These are phyloP conservation scores for Bolboschoenus planiculmis DNA, from an alignment of 176 grass and related monocot genomes.

Conservation along the genomic window DNA sequence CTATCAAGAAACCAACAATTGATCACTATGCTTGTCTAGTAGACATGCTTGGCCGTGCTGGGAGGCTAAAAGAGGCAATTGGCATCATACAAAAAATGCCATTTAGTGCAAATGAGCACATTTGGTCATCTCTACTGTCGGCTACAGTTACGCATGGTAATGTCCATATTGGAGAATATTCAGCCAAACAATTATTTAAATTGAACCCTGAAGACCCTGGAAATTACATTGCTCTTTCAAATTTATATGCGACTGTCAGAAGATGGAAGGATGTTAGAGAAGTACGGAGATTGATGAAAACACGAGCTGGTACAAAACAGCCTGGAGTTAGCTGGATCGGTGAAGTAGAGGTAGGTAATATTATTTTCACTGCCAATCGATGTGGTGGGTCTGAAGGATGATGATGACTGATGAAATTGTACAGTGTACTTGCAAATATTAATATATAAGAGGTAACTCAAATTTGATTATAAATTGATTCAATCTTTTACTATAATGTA, in stretches of 20 bases:
- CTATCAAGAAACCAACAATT: slow-evolving; percentile 28
- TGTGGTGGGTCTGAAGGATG: neutral
- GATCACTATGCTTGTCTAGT: slow-evolving; percentile 38
- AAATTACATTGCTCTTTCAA: slow-evolving; percentile 32
- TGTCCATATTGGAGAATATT: slow-evolving; percentile 29
- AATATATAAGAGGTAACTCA: neutral
- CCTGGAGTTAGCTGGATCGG: slow-evolving; percentile 31
- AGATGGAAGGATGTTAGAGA: slow-evolving; percentile 25
- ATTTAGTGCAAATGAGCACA: slow-evolving; percentile 28
- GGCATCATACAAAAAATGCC: slow-evolving; percentile 26
- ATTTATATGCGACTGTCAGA: slow-evolving; percentile 30
- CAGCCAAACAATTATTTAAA: slow-evolving; percentile 19
- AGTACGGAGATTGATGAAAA: slow-evolving; percentile 29
- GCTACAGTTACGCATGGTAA: slow-evolving; percentile 22
- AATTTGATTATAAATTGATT: neutral
- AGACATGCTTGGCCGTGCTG: slow-evolving; percentile 32
- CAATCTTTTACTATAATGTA: neutral
- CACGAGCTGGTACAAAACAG: slow-evolving; percentile 8
- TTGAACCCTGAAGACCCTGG: slow-evolving; percentile 28
- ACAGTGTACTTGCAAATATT: neutral
- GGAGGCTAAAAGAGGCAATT: slow-evolving; percentile 31
- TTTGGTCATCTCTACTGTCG: slow-evolving; percentile 33
- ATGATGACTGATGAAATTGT: slow-evolving; percentile 6
- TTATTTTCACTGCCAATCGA: slow-evolving; percentile 16
- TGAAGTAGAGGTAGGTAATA: slow-evolving; percentile 12